phyloP scores from a whole-genome alignment of 2,329 filamentous ascomycete species.

The Ceratocystis cacaofunesta region DNA sequence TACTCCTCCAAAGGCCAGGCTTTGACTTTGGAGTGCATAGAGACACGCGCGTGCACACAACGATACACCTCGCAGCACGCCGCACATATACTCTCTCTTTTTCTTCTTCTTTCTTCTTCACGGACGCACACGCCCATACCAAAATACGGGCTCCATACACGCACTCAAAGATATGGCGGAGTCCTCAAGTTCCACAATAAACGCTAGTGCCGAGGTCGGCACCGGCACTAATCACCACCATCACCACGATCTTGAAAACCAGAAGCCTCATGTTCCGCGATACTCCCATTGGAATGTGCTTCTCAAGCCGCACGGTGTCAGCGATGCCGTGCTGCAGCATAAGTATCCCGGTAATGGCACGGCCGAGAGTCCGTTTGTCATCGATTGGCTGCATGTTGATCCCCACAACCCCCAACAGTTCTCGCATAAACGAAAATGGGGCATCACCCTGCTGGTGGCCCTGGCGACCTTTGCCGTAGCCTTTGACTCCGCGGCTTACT shows the following conservation, averaged over 20 bases:
- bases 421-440: conserved; percentile 45
- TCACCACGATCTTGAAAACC: conserved; percentile 29
- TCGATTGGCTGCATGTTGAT: conserved; percentile 53
- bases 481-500: conserved; percentile 55
- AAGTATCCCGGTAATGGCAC: conserved; percentile 49
- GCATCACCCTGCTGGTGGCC: conserved; percentile 43
- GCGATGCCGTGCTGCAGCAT: conserved; percentile 39
- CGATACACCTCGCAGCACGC: too few relatives aligned
- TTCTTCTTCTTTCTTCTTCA: too few relatives aligned
- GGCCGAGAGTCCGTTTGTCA: conserved; percentile 49
- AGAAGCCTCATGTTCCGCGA: conserved; percentile 22
- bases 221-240: conserved; percentile 23
- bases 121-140: too few relatives aligned
- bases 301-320: conserved; percentile 42
- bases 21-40: too few relatives aligned
- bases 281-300: conserved; percentile 38
- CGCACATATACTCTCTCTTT: too few relatives aligned
- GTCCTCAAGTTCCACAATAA: conserved; percentile 17
- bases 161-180: conserved; percentile 8
- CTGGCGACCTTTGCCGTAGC: conserved; percentile 53
- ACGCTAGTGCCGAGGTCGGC: conserved; percentile 24
- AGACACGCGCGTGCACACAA: too few relatives aligned
- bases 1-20: too few relatives aligned
- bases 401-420: conserved; percentile 52
- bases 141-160: neutral